These are phyloP conservation scores for Starmerella vaccinii DNA, from an alignment of 805 yeast species.

Conservation along the genomic window DNA sequence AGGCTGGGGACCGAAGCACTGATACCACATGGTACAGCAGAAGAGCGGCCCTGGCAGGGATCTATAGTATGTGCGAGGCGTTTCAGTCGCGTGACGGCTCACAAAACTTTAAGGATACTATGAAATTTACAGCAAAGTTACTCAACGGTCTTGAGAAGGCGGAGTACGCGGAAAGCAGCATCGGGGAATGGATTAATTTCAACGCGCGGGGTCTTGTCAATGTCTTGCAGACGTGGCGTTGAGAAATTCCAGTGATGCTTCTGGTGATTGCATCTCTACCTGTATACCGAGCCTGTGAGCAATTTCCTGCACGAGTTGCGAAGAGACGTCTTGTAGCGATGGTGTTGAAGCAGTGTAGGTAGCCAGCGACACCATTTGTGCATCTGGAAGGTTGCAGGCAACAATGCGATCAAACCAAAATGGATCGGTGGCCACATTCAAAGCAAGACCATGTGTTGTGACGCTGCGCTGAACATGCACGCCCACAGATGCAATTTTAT, in stretches of 20 bases:
- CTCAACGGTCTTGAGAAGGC: conserved; percentile 43
- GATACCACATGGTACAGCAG: conserved; percentile 93
- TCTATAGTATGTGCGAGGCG: conserved; percentile 62
- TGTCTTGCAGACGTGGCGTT: conserved; percentile 35
- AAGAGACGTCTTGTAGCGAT: conserved; percentile 36
- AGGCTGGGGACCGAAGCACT: conserved; percentile 64
- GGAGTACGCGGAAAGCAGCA: conserved; percentile 51
- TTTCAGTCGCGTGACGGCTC: conserved; percentile 72
- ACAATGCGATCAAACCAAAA: conserved; percentile 58
- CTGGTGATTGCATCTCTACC: neutral
- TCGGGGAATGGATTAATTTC: conserved; percentile 70
- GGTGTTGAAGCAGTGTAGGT: conserved; percentile 10
- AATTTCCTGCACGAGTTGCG: conserved; percentile 33
- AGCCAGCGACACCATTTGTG: conserved; percentile 40
- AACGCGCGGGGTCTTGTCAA: conserved; percentile 55
- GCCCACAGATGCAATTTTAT: conserved; percentile 81
- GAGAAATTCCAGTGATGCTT: neutral
- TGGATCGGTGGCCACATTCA: conserved; percentile 68
- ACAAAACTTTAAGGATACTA: conserved; percentile 44
- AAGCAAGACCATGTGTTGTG: conserved; percentile 81
- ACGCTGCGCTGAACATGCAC: conserved; percentile 73
- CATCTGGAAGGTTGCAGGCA: conserved; percentile 77
- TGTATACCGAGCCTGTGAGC: conserved; percentile 5
- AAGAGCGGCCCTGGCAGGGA: conserved; percentile 56
- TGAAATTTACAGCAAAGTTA: conserved; percentile 52